These are phyloP conservation scores for Lepidium sativum DNA, from an alignment of 345 rosid species.

Conservation along the genomic window DNA sequence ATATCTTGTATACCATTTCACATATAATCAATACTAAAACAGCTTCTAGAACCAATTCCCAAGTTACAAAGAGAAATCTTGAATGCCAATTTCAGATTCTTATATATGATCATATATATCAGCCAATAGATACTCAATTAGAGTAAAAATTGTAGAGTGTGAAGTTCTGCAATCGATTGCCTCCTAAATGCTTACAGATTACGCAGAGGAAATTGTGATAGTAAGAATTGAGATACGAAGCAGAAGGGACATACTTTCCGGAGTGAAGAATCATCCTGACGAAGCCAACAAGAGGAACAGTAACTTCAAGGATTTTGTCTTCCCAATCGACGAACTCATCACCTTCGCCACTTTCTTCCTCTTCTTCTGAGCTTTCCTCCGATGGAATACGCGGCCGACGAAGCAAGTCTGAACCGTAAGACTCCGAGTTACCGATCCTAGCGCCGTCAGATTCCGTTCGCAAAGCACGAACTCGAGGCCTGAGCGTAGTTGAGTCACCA, in stretches of 20 bases:
- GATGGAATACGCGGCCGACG: conserved; percentile 38
- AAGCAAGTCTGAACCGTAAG: conserved; percentile 41
- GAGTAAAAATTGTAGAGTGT: not conserved
- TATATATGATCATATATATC: not conserved
- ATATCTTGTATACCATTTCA: not conserved
- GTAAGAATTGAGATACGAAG: not conserved
- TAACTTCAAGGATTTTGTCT: conserved; percentile 78
- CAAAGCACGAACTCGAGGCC: conserved; percentile 34
- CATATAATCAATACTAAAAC: not conserved
- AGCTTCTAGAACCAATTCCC: not conserved
- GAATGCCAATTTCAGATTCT: not conserved
- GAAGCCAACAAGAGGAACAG: conserved; percentile 88
- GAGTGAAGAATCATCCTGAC: conserved; percentile 91
- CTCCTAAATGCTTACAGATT: not conserved
- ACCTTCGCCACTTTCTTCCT: conserved; percentile 31
- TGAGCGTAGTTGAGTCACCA: conserved; percentile 12
- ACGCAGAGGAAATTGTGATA: not conserved
- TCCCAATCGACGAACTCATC: conserved; percentile 49
- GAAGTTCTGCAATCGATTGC: not conserved
- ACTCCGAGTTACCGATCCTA: conserved; percentile 28
- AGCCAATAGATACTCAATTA: not conserved
- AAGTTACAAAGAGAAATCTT: not conserved
- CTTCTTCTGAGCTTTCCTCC: conserved; percentile 24
- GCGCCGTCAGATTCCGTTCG: conserved; percentile 56
- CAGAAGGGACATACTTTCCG: conserved; percentile 41